phyloP scores from a whole-genome alignment of 2,329 filamentous ascomycete species.

The Ceratocystis destructans region DNA sequence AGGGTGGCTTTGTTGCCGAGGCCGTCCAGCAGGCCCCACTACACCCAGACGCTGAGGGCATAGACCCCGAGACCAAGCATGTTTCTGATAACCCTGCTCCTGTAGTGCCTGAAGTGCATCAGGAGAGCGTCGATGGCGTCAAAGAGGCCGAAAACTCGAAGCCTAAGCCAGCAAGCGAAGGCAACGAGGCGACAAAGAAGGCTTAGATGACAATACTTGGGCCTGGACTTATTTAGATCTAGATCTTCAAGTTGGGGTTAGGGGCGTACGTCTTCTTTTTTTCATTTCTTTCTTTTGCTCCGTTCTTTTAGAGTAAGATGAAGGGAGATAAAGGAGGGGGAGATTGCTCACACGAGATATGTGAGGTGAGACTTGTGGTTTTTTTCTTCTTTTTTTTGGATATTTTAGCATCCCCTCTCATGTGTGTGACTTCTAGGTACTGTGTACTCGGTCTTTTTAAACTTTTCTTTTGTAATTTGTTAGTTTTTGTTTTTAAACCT shows the following conservation, averaged over 20 bases:
- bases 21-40: conserved; percentile 39
- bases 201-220: conserved; percentile 19
- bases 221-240: background rate
- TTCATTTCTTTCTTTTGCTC: background rate
- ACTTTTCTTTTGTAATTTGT: background rate
- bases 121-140: conserved; percentile 44
- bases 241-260: background rate
- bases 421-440: background rate
- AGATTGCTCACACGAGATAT: background rate
- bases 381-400: background rate
- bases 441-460: background rate
- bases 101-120: conserved; percentile 26
- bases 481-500: background rate
- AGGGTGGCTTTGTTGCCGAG: conserved; percentile 25
- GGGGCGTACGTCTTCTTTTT: background rate
- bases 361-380: background rate
- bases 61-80: conserved; percentile 44
- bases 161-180: conserved; percentile 50
- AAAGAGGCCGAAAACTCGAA: conserved; percentile 41
- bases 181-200: conserved; percentile 39
- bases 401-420: background rate
- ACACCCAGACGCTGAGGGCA: conserved; percentile 48
- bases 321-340: background rate
- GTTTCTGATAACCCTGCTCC: conserved; percentile 29
- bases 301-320: background rate